Base-by-base conservation (phyloP, 257 asterid genomes). In the Anisodus acutangulus region DNA sequence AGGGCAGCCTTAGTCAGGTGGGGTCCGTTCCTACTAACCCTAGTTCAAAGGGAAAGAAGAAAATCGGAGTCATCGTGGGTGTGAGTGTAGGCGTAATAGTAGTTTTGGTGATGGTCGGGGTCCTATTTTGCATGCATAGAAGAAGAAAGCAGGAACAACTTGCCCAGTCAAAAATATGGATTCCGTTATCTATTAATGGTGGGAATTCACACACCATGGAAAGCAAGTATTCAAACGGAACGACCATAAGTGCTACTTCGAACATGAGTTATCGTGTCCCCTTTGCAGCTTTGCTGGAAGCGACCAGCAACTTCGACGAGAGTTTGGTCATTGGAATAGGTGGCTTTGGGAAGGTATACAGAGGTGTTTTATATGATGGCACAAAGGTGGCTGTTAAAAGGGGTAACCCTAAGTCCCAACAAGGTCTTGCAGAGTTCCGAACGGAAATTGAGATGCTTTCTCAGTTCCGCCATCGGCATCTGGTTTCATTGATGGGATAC, bases 341-440 rank as follows among this genome's bases (percentile, higher is more conserved):
- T n/a, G 98, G 98, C 15, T 95, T 95, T 79, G 98, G 98, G 60
- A 95, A 91, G 88, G 98, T 95, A 39, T 95, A 93, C 90, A 91
- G 87, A 74, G 98, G 98, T 3, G 87, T 88, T 80, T 74, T 95
- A 47, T 83, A 22, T 35, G 95, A 95, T 72, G 95, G 93, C 8
- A 91, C 94, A 13, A 91, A 92, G 63, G 88, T 95, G 58, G 98
- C 97, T 11, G 93, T 88, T 11, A 93, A 93, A 83, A 85, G 98
- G 87, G 95, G 95, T 51, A 91, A 93, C 41, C 92, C 95, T 2
- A 85, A 49, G 87, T 95, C 97, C 88, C 92, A 88, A 62, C 94
- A 91, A 83, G 94, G 98, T 60, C 83, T 92, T 3, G 88, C 88
- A 1, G 96, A 93, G 79, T 94, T 94, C 85, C 83, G 90, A 82